Evolutionary conservation across 352 stramenopile genomes (phyloP), one percentile per base, ranked within the genome.

Genomic region (Phytophthora boehmeriae): DNA sequence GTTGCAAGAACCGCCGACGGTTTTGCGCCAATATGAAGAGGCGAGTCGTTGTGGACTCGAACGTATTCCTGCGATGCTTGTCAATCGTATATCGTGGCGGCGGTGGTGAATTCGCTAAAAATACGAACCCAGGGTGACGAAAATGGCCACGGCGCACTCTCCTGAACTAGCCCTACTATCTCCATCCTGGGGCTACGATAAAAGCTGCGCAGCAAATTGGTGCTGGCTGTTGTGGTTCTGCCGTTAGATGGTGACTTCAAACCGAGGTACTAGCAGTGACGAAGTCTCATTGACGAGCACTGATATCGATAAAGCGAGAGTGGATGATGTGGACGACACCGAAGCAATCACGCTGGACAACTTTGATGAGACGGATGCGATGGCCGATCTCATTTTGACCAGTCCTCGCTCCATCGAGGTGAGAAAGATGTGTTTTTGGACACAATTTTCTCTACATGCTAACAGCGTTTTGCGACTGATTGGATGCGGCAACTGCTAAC

Each of bases 371-470:
- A 72, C 63, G 2, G 73, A 62, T 36, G 30, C 53, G 0, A 59
- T 54, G 45, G 59, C 65, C 2, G 47, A 67, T 20, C 69, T 75
- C 11, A 77, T 92, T 10, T 23, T 94, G 9, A 88, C 62, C 8
- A 94, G 85, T 23, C 85, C 85, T 10, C 79, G 80, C 19, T 92
- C 85, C 0, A 66, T 94, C 13, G 81, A 73, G 60, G 65, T 73
- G 52, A 13, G 35, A 17, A 36, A 14, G 11, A 13, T 22, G 14
- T 22, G 13, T 13, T 43, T 43, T 2, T 8, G 16, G 16, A 1
- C 9, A 13, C 17, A 16, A 16, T 8, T 35, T 17, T n/a, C 44
- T 38, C 43, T 8, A 49, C 17, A 5, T 36, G 4, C 2, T 27
- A 83, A 45, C 30, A 25, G 46, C 22, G 3, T 49, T 74, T 20